Conservation (phyloP, 768 basidiomycete genomes). For the Pisolithus sp. region DNA sequence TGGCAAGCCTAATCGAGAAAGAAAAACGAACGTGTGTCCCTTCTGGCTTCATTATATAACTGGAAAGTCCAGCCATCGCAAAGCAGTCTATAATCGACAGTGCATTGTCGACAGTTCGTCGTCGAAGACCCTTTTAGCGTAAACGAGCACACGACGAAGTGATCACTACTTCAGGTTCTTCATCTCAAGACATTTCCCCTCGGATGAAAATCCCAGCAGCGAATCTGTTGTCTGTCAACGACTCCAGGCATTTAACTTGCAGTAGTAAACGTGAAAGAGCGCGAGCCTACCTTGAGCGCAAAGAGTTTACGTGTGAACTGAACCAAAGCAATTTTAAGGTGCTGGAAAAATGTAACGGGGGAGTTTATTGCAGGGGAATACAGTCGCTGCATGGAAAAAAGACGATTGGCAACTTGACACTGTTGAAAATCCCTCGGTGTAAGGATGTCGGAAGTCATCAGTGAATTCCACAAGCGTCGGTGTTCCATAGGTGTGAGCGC, state of each 20-base stretch:
- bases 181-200: conserved; percentile 51
- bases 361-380: conserved; percentile 53
- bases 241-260: neutral
- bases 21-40: conserved; percentile 55
- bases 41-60: conserved; percentile 46
- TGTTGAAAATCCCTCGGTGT: conserved; percentile 44
- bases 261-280: neutral
- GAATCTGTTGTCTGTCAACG: conserved; percentile 55
- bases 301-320: conserved; percentile 55
- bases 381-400: conserved; percentile 52
- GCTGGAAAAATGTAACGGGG: conserved; percentile 53
- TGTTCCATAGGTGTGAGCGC: conserved; percentile 35
- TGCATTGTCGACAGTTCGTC: conserved; percentile 45
- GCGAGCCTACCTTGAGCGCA: conserved; percentile 43
- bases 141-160: conserved; percentile 59
- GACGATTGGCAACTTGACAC: conserved; percentile 42
- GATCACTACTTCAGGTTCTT: conserved; percentile 53
- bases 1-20: conserved; percentile 68
- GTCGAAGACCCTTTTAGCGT: conserved; percentile 46
- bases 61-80: conserved; percentile 52
- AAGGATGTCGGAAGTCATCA: conserved; percentile 56
- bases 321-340: conserved; percentile 47
- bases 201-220: conserved; percentile 58
- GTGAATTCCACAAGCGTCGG: conserved; percentile 56
- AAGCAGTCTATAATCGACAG: conserved; percentile 48